Evolutionary conservation across 345 rosid species (phyloP).

Genomic region (Melaleuca quinquenervia): DNA sequence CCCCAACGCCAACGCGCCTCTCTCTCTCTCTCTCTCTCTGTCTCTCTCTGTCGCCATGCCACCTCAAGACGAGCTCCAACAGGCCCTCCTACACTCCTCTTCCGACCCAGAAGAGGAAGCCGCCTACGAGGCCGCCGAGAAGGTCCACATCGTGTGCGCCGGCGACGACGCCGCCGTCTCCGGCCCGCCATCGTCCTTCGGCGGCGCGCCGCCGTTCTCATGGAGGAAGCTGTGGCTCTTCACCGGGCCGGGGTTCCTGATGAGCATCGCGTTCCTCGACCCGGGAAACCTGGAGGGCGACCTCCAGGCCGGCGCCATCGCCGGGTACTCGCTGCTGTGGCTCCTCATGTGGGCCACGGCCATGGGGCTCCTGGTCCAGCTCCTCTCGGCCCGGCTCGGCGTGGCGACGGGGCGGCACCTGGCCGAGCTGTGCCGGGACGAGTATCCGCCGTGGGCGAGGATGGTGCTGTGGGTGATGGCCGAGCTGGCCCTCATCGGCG

Average conservation of each 20-base stretch:
- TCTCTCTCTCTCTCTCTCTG: background rate
- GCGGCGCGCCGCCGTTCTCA: conserved; percentile 58
- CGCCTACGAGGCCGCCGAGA: conserved; percentile 69
- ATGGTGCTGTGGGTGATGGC: conserved; percentile 82
- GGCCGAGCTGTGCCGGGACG: conserved; percentile 88
- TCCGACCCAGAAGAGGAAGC: conserved; percentile 28
- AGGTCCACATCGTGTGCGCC: conserved; percentile 48
- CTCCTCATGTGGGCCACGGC: conserved; percentile 92
- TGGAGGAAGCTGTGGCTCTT: conserved; percentile 91
- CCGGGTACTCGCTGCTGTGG: conserved; percentile 91
- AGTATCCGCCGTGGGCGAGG: conserved; percentile 83
- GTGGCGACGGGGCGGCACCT: conserved; percentile 87
- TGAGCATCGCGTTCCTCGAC: conserved; percentile 94
- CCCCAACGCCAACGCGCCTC: background rate
- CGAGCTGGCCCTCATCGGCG: conserved; percentile 81
- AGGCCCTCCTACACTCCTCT: conserved; percentile 17
- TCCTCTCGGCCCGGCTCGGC: conserved; percentile 78
- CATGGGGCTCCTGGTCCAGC: conserved; percentile 86
- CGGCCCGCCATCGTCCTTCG: conserved; percentile 19
- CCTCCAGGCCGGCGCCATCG: conserved; percentile 91
- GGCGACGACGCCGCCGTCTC: conserved; percentile 19
- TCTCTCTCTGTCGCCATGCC: background rate
- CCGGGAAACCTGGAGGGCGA: conserved; percentile 95
- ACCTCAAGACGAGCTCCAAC: conserved; percentile 3
- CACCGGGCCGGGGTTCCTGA: conserved; percentile 87